These are phyloP conservation scores for Diplogelasinospora grovesii DNA, from an alignment of 495 filamentous ascomycete genomes.

Conservation along the genomic window DNA sequence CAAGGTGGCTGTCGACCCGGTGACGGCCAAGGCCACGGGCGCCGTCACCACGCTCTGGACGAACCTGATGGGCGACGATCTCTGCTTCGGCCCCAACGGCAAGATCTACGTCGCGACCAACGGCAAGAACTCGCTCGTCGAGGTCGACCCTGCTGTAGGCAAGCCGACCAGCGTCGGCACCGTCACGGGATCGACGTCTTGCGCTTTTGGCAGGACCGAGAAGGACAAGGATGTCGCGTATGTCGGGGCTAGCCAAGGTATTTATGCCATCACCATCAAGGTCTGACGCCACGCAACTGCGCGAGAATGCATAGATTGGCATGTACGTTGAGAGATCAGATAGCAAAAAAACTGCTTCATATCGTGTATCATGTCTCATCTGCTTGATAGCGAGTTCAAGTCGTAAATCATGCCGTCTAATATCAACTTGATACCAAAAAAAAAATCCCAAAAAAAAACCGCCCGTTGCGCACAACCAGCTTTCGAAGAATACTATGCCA, in stretches of 20 bases:
- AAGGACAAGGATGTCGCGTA: constrained; percentile 34
- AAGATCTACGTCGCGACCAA: constrained; percentile 36
- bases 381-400: neutral
- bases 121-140: constrained; percentile 31
- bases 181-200: constrained; percentile 29
- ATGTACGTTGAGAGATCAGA: neutral
- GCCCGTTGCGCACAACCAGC: neutral
- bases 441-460: neutral
- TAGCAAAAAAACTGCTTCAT: no score
- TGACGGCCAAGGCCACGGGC: constrained; percentile 30
- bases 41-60: constrained; percentile 31
- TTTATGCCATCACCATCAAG: constrained; percentile 26
- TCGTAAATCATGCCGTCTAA: neutral
- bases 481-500: neutral
- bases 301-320: neutral
- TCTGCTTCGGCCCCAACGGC: constrained; percentile 34
- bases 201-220: constrained; percentile 33
- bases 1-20: constrained; percentile 30
- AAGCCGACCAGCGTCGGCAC: constrained; percentile 24
- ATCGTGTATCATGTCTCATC: no score
- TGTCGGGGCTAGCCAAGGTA: constrained; percentile 24
- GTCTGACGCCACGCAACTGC: no score
- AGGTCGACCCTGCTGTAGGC: constrained; percentile 27
- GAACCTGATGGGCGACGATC: constrained; percentile 35
- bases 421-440: neutral